A percentile compares a stretch with the other conserved stretches of the same genome.
These are phyloP conservation scores for Cardiospermum halicacabum DNA, from an alignment of 345 rosid species.

Conservation along the genomic window DNA sequence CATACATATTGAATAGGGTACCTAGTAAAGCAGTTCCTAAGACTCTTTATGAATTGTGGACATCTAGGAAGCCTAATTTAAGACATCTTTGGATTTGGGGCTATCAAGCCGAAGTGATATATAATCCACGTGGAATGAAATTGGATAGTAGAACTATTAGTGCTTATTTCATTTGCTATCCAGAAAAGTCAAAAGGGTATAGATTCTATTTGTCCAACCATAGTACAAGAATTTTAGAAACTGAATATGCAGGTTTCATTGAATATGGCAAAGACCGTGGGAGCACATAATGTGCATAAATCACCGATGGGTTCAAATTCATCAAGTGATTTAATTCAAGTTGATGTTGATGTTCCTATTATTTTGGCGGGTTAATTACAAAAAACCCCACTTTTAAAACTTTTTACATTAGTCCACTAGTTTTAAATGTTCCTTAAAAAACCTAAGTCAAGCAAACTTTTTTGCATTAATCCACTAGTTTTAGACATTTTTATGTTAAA, in stretches of 20 bases:
- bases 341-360: not conserved
- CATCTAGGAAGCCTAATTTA: not conserved
- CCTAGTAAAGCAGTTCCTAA: slow-evolving; percentile 11
- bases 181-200: slow-evolving; percentile 4
- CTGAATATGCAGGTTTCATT: no score
- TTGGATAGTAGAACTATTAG: not conserved
- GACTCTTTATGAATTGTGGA: slow-evolving; percentile 8
- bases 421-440: no score
- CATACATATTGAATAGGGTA: slow-evolving; percentile 11
- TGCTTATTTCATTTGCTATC: slow-evolving; percentile 6
- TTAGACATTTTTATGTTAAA: no score
- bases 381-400: no score
- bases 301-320: no score
- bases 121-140: not conserved
- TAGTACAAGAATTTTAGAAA: no score
- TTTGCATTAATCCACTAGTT: no score
- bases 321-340: not conserved
- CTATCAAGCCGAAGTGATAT: not conserved
- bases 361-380: no score
- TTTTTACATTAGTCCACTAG: no score
- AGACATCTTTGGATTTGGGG: slow-evolving; percentile 10
- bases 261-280: no score
- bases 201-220: not conserved
- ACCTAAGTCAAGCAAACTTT: no score
- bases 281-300: not conserved